A percentile compares a stretch with the other conserved stretches of the same genome.
Evolutionary conservation across 352 stramenopile species (phyloP).

Genomic region (Salisapilia sapeloensis): DNA sequence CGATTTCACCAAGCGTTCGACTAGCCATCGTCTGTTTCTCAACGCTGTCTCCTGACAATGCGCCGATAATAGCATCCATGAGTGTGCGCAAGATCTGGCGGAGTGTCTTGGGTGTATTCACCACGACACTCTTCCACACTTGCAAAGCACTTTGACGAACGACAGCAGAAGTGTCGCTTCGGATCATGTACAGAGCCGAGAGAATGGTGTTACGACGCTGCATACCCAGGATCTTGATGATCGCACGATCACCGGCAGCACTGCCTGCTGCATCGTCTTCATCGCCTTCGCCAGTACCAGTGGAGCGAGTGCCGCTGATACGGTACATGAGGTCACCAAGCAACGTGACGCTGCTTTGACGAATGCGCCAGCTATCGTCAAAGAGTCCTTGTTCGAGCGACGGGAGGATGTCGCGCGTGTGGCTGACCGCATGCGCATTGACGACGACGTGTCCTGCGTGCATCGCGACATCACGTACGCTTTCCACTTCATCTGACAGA

Average conservation of each 20-base stretch:
- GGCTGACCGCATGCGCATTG: slow-evolving; percentile 89
- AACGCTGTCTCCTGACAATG: slow-evolving; percentile 81
- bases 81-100: slow-evolving; percentile 95
- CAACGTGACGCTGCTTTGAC: slow-evolving; percentile 93
- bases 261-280: slow-evolving; percentile 72
- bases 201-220: slow-evolving; percentile 91
- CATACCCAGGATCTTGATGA: slow-evolving; percentile 86
- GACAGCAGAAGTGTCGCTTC: slow-evolving; percentile 91
- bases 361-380: slow-evolving; percentile 97
- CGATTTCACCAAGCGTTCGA: slow-evolving; percentile 96
- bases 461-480: slow-evolving; percentile 94
- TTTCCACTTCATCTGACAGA: slow-evolving; percentile 96
- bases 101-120: slow-evolving; percentile 94
- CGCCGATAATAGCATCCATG: slow-evolving; percentile 92
- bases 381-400: slow-evolving; percentile 92
- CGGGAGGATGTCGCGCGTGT: slow-evolving; percentile 95
- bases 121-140: slow-evolving; percentile 98
- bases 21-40: slow-evolving; percentile 84
- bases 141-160: slow-evolving; percentile 95
- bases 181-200: slow-evolving; percentile 96
- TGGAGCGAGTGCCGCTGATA: slow-evolving; percentile 92
- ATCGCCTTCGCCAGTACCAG: slow-evolving; percentile 67
- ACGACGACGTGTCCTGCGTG: slow-evolving; percentile 97
- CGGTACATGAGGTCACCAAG: slow-evolving; percentile 94
- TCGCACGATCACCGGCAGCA: slow-evolving; percentile 65